Percentiles rank a stretch among this genome's conserved stretches.
These are phyloP conservation scores for Entelexis sorbosivorans DNA, from an alignment of 1,139 yeast species.

Conservation along the genomic window DNA sequence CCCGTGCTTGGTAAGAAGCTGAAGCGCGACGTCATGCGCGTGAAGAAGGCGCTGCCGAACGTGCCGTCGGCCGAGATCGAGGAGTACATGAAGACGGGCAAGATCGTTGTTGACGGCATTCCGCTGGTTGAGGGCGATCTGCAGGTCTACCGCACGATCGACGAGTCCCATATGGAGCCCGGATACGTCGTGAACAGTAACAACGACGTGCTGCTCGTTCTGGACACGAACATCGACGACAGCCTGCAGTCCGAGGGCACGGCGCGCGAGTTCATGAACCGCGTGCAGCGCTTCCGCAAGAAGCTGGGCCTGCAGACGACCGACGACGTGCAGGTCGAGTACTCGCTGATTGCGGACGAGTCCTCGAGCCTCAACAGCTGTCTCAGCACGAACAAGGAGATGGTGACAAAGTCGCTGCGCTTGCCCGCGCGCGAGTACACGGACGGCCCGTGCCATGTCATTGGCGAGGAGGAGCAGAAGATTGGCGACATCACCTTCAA, in stretches of 20 bases:
- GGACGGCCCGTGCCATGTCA: slow-evolving; percentile 34
- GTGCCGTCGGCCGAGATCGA: slow-evolving; percentile 77
- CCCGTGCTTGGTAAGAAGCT: slow-evolving; percentile 94
- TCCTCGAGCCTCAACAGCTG: slow-evolving; percentile 52
- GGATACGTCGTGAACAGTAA: slow-evolving; percentile 84
- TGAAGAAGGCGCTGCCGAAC: slow-evolving; percentile 81
- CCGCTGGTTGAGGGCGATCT: slow-evolving; percentile 78
- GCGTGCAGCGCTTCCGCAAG: slow-evolving; percentile 96
- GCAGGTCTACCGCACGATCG: slow-evolving; percentile 80
- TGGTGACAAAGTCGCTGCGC: slow-evolving; percentile 69
- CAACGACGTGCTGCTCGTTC: slow-evolving; percentile 75
- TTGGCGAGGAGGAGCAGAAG: slow-evolving; percentile 82
- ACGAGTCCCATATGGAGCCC: slow-evolving; percentile 43
- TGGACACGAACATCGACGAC: slow-evolving; percentile 79
- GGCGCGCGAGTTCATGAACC: slow-evolving; percentile 91
- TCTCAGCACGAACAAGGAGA: slow-evolving; percentile 50
- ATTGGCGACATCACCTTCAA: slow-evolving; percentile 78
- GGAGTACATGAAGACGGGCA: slow-evolving; percentile 58
- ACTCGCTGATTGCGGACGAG: slow-evolving; percentile 53
- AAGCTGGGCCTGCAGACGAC: slow-evolving; percentile 91
- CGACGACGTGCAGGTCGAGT: slow-evolving; percentile 86
- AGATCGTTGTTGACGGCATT: slow-evolving; percentile 78
- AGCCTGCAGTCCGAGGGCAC: slow-evolving; percentile 88
- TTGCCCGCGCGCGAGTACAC: slow-evolving; percentile 32
- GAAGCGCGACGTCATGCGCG: slow-evolving; percentile 86